These are phyloP conservation scores for Colletotrichum tamarilloi DNA, from an alignment of 2,329 filamentous ascomycete genomes.

Conservation along the genomic window DNA sequence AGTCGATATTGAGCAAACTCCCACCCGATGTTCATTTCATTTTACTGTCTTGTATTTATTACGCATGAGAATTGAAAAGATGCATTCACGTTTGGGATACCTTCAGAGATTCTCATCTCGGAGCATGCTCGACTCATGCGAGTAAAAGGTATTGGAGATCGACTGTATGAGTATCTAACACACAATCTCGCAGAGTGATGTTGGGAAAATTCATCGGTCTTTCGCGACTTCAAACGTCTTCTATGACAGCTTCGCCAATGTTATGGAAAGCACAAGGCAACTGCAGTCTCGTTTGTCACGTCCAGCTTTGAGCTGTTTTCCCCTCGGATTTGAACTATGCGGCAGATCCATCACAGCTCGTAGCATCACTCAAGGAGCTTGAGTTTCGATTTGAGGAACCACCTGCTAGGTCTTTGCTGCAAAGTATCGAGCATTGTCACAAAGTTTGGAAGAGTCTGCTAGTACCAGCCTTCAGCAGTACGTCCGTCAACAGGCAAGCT, in stretches of 20 bases:
- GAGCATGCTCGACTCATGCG: neutral
- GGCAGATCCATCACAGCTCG: neutral
- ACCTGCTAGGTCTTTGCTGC: neutral
- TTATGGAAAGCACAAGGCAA: neutral
- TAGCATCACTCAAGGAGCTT: neutral
- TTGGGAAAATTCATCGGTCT: neutral
- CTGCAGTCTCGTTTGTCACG: neutral
- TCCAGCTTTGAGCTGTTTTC: neutral
- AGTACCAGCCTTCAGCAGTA: neutral
- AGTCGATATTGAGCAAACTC: neutral
- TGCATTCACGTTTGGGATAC: neutral
- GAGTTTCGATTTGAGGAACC: neutral
- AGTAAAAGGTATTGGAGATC: neutral
- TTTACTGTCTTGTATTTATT: neutral
- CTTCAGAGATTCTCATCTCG: neutral
- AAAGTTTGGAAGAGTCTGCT: neutral
- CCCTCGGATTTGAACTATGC: neutral
- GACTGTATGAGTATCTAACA: too few relatives aligned
- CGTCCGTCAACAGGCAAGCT: neutral
- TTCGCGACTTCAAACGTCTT: neutral
- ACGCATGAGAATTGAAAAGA: neutral
- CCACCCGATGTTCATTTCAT: neutral
- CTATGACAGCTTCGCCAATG: neutral
- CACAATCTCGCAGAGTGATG: too few relatives aligned
- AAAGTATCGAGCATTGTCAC: neutral